Evolutionary conservation across 805 yeast species (phyloP).

Genomic region (Candida taoyuanica): DNA sequence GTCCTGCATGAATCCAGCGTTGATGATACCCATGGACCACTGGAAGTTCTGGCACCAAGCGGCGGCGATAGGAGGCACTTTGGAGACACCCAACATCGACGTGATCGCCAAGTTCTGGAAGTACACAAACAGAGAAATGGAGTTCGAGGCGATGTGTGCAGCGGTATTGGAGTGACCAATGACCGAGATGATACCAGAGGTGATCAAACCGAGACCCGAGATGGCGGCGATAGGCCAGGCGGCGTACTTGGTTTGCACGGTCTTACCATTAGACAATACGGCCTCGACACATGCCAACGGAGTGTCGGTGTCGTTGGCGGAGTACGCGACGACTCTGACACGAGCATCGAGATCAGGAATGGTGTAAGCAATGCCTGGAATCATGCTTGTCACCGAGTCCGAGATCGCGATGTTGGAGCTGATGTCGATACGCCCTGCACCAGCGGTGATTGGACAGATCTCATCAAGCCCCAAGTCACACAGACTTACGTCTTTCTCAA

Average conservation of each 20-base stretch:
- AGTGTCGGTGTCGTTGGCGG: constrained; percentile 39
- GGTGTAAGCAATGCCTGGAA: constrained; percentile 84
- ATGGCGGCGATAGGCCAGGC: constrained; percentile 96
- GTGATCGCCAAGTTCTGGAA: constrained; percentile 91
- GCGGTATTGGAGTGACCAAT: constrained; percentile 90
- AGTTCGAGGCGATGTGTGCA: constrained; percentile 95
- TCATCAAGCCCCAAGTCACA: constrained; percentile 56
- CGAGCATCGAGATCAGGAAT: constrained; percentile 94
- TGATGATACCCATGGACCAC: constrained; percentile 93
- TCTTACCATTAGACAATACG: constrained; percentile 76
- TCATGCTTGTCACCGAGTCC: constrained; percentile 37
- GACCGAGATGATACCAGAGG: constrained; percentile 83
- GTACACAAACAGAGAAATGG: constrained; percentile 86
- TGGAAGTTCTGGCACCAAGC: constrained; percentile 97
- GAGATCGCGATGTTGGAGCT: constrained; percentile 43
- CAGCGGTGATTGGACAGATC: constrained; percentile 82
- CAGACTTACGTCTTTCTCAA: constrained; percentile 51
- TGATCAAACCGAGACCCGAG: constrained; percentile 79
- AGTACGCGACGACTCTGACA: constrained; percentile 67
- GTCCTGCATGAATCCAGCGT: constrained; percentile 68
- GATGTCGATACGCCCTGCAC: constrained; percentile 83
- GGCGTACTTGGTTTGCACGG: constrained; percentile 88
- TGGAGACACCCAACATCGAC: constrained; percentile 91
- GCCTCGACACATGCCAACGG: constrained; percentile 93
- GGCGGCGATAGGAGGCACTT: constrained; percentile 94